Base-by-base conservation (phyloP, 768 basidiomycete genomes). In the Tremella mesenterica region DNA sequence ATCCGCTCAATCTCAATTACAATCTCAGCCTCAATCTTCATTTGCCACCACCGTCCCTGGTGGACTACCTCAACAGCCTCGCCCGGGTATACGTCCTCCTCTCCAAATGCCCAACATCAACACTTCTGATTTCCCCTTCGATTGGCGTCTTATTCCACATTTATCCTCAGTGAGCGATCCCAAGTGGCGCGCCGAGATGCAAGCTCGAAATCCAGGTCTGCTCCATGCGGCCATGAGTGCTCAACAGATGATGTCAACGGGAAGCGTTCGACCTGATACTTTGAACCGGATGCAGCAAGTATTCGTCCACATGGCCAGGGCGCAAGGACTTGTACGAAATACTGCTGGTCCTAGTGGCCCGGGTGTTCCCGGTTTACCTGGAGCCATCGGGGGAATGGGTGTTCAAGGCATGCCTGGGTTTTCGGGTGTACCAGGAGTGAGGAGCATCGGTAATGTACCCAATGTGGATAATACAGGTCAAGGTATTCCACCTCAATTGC, bases 121-220 rank as follows among this genome's bases (percentile, higher is more conserved):
- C 28, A 62, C 59, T 4, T 58, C 65, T 21, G 64, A 63, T 29
- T 70, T 70, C 51, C 71, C 71, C 0, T 73, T 73, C 50, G 67
- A 73, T 52, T 62, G 58, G 6, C 50, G 67, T 7, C 53, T 70
- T 10, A 33, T 71, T 2, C 33, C 57, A 2, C 54, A 58, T 29
- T 31, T 67, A 21, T 50, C 43, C 2, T 41, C 56, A 8, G 14
- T 63, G 5, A 48, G 57, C n/a, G 49, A 62, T 26, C 56, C 60
- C 8, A 53, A 52, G 25, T 61, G 58, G 59, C 30, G 57, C n/a
- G 25, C 39, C 1, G 44, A 50, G 1, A 58, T 66, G 58, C 53
- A 61, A 30, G 43, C 50, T 9, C 56, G 57, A 16, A 59, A 64
- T 27, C 69, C 69, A 1, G 45, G 25, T 12, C n/a, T 68, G 16